Conservation (phyloP, 345 rosid genomes). For the Salix koriyanagi region DNA sequence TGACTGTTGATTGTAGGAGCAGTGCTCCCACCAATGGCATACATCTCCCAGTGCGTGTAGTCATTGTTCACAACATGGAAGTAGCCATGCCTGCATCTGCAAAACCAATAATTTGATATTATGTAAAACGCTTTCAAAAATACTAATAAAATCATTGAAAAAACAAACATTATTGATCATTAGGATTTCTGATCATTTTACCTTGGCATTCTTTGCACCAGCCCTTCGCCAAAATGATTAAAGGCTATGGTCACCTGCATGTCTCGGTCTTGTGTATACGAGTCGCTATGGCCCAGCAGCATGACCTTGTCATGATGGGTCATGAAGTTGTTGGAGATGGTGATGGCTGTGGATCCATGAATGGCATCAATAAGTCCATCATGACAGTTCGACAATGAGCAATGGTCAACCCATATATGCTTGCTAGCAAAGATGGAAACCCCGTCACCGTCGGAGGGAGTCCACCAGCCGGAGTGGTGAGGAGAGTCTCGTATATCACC, state of each 20-base stretch:
- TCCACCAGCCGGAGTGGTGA: constrained; percentile 26
- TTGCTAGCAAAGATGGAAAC: constrained; percentile 16
- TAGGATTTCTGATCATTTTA: not conserved
- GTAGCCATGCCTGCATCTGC: constrained; percentile 30
- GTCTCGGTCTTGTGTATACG: constrained; percentile 18
- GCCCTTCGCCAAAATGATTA: constrained; percentile 30
- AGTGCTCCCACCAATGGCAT: constrained; percentile 31
- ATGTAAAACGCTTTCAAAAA: not conserved
- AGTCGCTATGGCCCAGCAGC: constrained; percentile 27
- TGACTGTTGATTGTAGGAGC: constrained; percentile 26
- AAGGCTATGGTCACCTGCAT: constrained; percentile 31
- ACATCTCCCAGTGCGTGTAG: constrained; percentile 33
- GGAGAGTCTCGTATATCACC: constrained; percentile 25
- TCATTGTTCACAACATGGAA: constrained; percentile 34
- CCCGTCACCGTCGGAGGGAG: constrained; percentile 25
- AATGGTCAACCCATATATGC: constrained; percentile 28
- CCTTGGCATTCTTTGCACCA: constrained; percentile 29
- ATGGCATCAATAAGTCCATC: constrained; percentile 27
- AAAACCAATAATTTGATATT: not conserved
- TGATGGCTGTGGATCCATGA: constrained; percentile 29
- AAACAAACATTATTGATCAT: not conserved
- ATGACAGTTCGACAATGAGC: constrained; percentile 21
- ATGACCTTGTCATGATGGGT: constrained; percentile 33
- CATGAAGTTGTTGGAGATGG: constrained; percentile 19
- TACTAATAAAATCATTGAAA: not conserved